Evolutionary conservation across 306 rosid species (phyloP).

Genomic region (Cucumis hystrix): DNA sequence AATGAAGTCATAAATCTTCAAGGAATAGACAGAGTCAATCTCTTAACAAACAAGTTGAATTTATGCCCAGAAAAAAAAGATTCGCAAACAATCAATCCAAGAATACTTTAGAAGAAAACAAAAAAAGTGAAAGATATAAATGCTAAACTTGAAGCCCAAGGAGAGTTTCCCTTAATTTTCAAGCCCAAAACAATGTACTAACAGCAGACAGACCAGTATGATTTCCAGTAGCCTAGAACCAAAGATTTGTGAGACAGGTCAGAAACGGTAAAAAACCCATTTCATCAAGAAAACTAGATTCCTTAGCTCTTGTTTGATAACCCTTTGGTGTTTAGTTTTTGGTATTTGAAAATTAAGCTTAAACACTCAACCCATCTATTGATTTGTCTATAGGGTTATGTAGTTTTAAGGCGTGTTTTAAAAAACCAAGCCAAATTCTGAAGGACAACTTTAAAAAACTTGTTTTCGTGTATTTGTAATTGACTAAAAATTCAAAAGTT

Average conservation of each 20-base stretch:
- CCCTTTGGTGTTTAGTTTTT: too few species aligned
- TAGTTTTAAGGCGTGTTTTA: too few species aligned
- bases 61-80: not conserved
- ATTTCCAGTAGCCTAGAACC: not conserved
- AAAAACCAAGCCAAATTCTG: too few species aligned
- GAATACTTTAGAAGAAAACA: not conserved
- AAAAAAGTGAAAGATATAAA: not conserved
- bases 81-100: not conserved
- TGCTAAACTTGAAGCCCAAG: not conserved
- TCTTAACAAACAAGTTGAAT: not conserved
- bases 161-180: not conserved
- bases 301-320: too few species aligned
- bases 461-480: too few species aligned
- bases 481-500: too few species aligned
- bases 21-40: not conserved
- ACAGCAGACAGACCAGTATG: not conserved
- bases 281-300: not conserved
- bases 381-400: too few species aligned
- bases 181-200: not conserved
- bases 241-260: not conserved
- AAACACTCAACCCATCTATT: too few species aligned
- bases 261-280: not conserved
- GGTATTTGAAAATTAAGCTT: too few species aligned
- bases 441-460: too few species aligned
- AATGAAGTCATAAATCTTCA: not conserved